Conservation (phyloP, 306 rosid genomes). For the Rosa lucieae region DNA sequence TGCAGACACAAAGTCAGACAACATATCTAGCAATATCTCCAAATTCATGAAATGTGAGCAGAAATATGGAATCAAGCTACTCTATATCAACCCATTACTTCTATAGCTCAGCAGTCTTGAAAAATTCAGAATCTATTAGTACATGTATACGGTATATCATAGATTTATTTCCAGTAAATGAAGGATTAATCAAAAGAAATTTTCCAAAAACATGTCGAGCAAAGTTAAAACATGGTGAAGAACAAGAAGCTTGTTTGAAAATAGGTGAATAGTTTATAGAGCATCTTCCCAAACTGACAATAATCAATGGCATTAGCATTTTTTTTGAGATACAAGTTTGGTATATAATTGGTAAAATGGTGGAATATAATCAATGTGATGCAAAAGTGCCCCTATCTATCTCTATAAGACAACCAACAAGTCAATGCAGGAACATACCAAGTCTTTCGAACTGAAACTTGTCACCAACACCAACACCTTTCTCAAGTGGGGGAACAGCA, state of each 20-base stretch:
- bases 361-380: too few species aligned
- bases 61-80: neutral
- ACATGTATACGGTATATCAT: neutral
- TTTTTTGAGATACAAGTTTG: neutral
- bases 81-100: neutral
- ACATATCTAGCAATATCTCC: neutral
- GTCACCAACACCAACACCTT: conserved; percentile 59
- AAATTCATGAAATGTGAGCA: neutral
- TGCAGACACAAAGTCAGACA: conserved; percentile 1
- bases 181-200: neutral
- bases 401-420: neutral
- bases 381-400: neutral
- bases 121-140: neutral
- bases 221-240: neutral
- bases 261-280: neutral
- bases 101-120: neutral
- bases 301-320: neutral
- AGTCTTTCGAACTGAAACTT: conserved; percentile 91
- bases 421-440: conserved; percentile 47
- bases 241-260: neutral
- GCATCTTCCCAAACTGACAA: neutral
- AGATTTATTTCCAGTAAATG: neutral
- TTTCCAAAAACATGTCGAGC: neutral
- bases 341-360: neutral
- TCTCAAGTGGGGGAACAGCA: conserved; percentile 52